Conservation (phyloP, 345 rosid species). For the Brassica nigra region DNA sequence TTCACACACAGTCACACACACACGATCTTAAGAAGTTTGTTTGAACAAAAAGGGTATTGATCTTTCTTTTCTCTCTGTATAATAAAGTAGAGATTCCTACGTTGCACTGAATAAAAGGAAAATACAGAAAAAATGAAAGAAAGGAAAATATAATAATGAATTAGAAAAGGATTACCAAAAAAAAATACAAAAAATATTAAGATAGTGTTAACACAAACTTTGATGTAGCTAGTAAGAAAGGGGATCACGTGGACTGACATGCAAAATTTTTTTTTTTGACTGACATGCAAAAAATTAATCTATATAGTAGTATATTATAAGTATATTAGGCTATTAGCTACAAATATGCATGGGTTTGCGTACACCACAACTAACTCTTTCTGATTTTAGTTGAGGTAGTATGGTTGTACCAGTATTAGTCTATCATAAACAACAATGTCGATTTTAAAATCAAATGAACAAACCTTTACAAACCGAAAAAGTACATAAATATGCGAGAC, state of each 20-base stretch:
- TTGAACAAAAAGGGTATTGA: neutral
- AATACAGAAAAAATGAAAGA: neutral
- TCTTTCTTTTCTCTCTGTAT: neutral
- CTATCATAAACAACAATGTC: neutral
- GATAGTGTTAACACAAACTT: slow-evolving; percentile 34
- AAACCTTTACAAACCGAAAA: neutral
- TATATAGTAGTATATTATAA: neutral
- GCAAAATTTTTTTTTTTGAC: slow-evolving; percentile 18
- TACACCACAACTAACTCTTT: slow-evolving; percentile 38
- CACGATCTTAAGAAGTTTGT: neutral
- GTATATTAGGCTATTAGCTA: slow-evolving; percentile 2
- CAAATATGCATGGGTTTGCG: slow-evolving; percentile 24
- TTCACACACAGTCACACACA: neutral
- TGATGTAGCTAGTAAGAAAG: slow-evolving; percentile 19
- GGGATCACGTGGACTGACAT: slow-evolving; percentile 42
- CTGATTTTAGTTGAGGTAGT: slow-evolving; percentile 28
- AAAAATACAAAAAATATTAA: slow-evolving; percentile 17
- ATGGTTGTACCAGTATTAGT: slow-evolving; percentile 17
- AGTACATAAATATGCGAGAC: slow-evolving; percentile 18
- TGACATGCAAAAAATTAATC: slow-evolving; percentile 39
- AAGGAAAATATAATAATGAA: neutral
- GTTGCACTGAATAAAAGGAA: neutral
- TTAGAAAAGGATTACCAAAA: neutral
- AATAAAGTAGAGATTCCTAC: neutral
- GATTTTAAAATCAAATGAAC: neutral